Evolutionary conservation across 306 rosid species (phyloP), one percentile per base, ranked within the genome.

Genomic region (Vigna angularis): DNA sequence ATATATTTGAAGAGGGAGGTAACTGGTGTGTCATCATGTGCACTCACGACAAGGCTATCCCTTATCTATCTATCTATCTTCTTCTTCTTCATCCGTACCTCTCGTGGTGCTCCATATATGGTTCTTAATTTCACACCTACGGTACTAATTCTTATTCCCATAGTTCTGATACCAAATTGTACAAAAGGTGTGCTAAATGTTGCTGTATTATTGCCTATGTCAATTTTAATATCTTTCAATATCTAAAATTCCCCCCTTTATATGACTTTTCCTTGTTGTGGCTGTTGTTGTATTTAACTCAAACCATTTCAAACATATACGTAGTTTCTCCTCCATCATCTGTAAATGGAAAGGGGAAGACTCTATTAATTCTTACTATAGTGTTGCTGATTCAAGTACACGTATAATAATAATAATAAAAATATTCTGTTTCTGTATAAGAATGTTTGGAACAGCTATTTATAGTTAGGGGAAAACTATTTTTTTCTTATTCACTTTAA

Each of bases 141-240:
- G 38, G 9, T 47, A 11, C 9, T 61, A 13, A 9, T 11, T 67
- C 57, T 77, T 55, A n/a, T 77, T 77, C 18, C n/a, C 45, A 32
- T 70, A 32, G 22, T 49, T 59, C 11, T 59, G 76, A 55, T 63
- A 34, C 10, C 40, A 75, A 30, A n/a, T 78, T 78, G 82, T 48
- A 36, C 44, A 18, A 45, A 78, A 48, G 44, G 30, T 49, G 71
- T 48, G 53, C 32, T 45, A 45, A 14, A 12, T 53, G 28, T 58
- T 78, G 9, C n/a, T 70, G 68, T 78, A 48, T 70, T 78, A 20
- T 59, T 49, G 9, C 38, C 1, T 14, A 47, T 47, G 18, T 18
- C 26, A 77, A 68, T 18, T 26, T 57, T 17, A n/a, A 17, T 30
- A 30, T 77, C 75, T 30, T 61, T 57, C 30, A 17, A 56, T 30